phyloP scores from a whole-genome alignment of 495 filamentous ascomycete species.

The Pyrenula aspistea region DNA sequence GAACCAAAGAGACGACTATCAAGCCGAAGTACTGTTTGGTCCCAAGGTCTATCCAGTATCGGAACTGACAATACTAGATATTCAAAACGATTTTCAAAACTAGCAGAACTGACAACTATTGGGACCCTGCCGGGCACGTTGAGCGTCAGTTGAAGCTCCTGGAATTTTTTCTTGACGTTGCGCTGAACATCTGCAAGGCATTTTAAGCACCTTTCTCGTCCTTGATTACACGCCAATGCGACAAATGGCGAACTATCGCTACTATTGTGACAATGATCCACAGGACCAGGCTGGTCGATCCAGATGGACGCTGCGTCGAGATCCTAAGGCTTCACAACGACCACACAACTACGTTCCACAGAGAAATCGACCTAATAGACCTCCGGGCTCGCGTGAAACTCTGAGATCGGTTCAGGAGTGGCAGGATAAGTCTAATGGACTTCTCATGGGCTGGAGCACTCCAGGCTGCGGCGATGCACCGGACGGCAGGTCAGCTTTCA shows the following conservation, averaged over 20 bases:
- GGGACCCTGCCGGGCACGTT: not conserved
- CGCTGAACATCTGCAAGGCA: not conserved
- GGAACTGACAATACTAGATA: not conserved
- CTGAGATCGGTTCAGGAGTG: not conserved
- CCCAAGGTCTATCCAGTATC: not conserved
- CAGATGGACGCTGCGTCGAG: not conserved
- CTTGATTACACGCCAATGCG: not conserved
- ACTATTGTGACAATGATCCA: not conserved
- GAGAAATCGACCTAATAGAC: not conserved
- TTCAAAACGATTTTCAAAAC: not conserved
- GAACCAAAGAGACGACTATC: not conserved
- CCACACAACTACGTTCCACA: not conserved
- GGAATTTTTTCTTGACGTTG: not conserved
- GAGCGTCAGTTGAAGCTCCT: not conserved
- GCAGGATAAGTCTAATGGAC: not conserved
- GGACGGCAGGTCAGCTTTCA: not conserved
- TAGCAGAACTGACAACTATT: not conserved
- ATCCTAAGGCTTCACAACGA: not conserved
- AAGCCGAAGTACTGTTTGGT: not conserved
- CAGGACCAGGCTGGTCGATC: not conserved
- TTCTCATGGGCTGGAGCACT: not conserved
- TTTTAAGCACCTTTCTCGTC: not conserved
- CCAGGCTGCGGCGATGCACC: not conserved
- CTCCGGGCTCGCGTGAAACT: not conserved
- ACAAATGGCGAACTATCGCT: not conserved